These are phyloP conservation scores for Thraustotheca clavata DNA, from an alignment of 352 stramenopile species.

Conservation along the genomic window DNA sequence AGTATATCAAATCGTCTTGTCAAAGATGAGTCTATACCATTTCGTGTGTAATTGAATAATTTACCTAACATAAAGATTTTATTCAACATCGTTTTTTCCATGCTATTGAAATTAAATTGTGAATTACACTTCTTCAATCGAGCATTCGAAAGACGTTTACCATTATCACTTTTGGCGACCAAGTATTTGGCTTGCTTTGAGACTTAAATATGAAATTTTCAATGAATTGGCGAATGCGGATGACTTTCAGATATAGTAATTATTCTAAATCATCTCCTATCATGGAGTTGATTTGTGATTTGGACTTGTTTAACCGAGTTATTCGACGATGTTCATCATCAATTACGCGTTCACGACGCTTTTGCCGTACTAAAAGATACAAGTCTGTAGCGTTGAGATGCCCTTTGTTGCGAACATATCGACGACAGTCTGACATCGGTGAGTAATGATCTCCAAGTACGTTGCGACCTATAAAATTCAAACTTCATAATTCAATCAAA, in stretches of 20 bases:
- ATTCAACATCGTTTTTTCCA: background rate
- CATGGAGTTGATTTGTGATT: no score
- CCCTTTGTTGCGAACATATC: background rate
- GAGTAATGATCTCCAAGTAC: background rate
- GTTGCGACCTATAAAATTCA: background rate
- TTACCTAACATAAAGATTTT: background rate
- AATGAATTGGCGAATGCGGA: no score
- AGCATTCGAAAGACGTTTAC: no score
- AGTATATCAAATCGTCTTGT: constrained; percentile 3
- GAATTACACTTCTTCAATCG: no score
- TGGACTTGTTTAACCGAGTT: background rate
- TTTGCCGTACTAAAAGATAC: background rate
- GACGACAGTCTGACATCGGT: background rate
- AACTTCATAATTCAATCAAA: background rate
- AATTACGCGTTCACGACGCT: background rate
- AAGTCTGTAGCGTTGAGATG: background rate
- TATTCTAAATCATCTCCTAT: no score
- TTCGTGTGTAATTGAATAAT: background rate
- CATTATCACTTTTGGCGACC: no score
- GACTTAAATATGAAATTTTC: no score
- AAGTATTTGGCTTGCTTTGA: no score
- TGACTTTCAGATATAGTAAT: no score
- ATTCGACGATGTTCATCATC: background rate
- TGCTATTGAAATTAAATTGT: background rate
- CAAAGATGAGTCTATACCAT: background rate